phyloP scores from a whole-genome alignment of 2,329 filamentous ascomycete genomes.

The Penicillium glabrum region DNA sequence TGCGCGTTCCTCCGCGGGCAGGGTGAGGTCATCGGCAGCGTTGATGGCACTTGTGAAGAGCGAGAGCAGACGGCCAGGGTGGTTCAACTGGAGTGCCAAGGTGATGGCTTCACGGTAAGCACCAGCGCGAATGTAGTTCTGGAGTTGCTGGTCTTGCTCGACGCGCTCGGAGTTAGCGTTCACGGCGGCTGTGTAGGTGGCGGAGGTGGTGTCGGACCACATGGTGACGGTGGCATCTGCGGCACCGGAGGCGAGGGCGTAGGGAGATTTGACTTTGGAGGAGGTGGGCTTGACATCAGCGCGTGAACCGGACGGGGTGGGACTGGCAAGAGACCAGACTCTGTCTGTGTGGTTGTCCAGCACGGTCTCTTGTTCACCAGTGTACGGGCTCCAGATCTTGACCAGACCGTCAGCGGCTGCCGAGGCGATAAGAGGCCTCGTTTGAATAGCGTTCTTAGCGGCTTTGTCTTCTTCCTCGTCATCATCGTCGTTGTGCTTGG shows the following conservation, averaged over 20 bases:
- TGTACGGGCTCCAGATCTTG: conserved; percentile 90
- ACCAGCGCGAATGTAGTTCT: conserved; percentile 85
- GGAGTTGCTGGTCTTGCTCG: conserved; percentile 90
- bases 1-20: conserved; percentile 24
- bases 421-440: conserved; percentile 62
- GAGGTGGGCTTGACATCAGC: conserved; percentile 30
- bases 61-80: conserved; percentile 80
- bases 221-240: conserved; percentile 92
- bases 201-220: conserved; percentile 87
- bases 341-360: conserved; percentile 96
- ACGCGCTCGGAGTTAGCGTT: conserved; percentile 75
- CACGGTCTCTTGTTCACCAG: conserved; percentile 81
- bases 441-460: conserved; percentile 31
- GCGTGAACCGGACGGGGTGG: conserved; percentile 38
- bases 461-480: conserved; percentile 31
- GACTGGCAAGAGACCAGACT: conserved; percentile 86
- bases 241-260: conserved; percentile 83
- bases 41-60: conserved; percentile 81
- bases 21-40: conserved; percentile 61
- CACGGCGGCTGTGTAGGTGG: conserved; percentile 73
- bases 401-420: conserved; percentile 93
- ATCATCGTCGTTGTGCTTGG: conserved; percentile 36
- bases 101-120: conserved; percentile 93
- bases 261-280: conserved; percentile 39
- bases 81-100: conserved; percentile 88